Evolutionary conservation across 1,284 basidiomycete species (phyloP).

Genomic region (Hemileia vastatrix): DNA sequence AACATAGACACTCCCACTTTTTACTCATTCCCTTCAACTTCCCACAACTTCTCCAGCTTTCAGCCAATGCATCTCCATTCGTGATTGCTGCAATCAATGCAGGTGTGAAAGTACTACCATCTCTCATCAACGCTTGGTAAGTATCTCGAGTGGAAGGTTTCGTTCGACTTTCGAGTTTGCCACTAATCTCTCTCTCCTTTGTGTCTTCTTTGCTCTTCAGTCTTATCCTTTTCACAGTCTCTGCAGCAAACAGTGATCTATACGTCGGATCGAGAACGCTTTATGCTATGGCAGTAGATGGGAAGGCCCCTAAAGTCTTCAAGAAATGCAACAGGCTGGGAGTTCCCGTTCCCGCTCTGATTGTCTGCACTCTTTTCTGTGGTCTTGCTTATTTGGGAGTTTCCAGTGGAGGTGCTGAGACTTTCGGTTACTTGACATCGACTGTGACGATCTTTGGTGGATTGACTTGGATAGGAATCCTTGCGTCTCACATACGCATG

Average conservation of each 20-base stretch:
- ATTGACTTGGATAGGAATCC: slow-evolving; percentile 33
- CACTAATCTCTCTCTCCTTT: slow-evolving; percentile 47
- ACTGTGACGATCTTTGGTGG: slow-evolving; percentile 37
- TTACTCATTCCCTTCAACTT: slow-evolving; percentile 53
- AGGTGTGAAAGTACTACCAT: slow-evolving; percentile 47
- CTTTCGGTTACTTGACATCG: slow-evolving; percentile 31
- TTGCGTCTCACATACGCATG: slow-evolving; percentile 1
- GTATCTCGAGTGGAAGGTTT: too few species aligned
- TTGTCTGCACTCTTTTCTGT: slow-evolving; percentile 55
- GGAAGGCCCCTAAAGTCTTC: slow-evolving; percentile 51
- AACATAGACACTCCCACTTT: too few species aligned
- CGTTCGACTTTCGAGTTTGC: slow-evolving; percentile 10
- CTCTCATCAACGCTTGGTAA: slow-evolving; percentile 50
- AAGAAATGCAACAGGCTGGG: slow-evolving; percentile 49
- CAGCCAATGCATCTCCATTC: slow-evolving; percentile 65
- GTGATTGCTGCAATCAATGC: slow-evolving; percentile 52
- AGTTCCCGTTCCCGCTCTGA: slow-evolving; percentile 48
- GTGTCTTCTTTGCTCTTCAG: slow-evolving; percentile 1
- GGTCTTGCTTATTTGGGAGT: slow-evolving; percentile 58
- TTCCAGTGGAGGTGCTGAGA: slow-evolving; percentile 34
- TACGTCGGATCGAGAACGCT: slow-evolving; percentile 51
- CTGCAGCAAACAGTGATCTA: slow-evolving; percentile 49
- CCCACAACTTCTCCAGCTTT: slow-evolving; percentile 53
- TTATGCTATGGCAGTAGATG: slow-evolving; percentile 51
- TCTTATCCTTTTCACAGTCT: slow-evolving; percentile 43